Evolutionary conservation across 1,284 basidiomycete genomes (phyloP), one percentile per base, ranked within the genome.

Genomic region (Wallemia ichthyophaga): DNA sequence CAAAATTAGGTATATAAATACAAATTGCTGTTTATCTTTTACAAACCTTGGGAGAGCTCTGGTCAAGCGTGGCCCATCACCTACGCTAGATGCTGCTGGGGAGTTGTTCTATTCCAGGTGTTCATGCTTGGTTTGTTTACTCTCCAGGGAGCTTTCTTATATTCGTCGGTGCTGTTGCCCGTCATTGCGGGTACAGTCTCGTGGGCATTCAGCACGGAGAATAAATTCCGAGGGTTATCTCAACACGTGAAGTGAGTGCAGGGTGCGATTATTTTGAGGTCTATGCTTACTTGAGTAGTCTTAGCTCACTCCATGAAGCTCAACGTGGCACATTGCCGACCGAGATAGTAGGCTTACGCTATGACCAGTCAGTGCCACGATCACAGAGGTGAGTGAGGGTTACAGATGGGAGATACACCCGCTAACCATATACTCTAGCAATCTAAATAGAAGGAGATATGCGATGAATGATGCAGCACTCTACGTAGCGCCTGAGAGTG

Each of bases 41-140:
- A 88, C 72, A 88, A 87, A 66, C 85, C 87, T 0, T 92, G 91
- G 70, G 88, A 92, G 70, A 84, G 81, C 0, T 82, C 82, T 64
- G 87, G 88, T 1, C 85, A 91, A 71, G 88, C 86, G 0, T 96
- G 91, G 89, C 86, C 87, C 0, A 80, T 88, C 64, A 88, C 86
- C 0, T 89, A 86, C 67, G 75, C 78, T 21, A 82, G 88, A 24
- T 78, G 91, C 27, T 80, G 88, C 27, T 87, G 84, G 83, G 85
- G 83, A 55, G 77, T 91, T 58, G 67, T 88, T 67, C 82, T 89
- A 60, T 89, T 88, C 73, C 76, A 84, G 60, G 67, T 87, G 27
- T 92, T 94, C 73, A 91, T 92, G 87, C 83, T 80, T 37, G 89
- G 88, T 53, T 82, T 95, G 62, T 92, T 98, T 73, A 82, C 83